These are phyloP conservation scores for Sarocladiaceae sp. DNA, from an alignment of 2,329 filamentous ascomycete species.

Conservation along the genomic window DNA sequence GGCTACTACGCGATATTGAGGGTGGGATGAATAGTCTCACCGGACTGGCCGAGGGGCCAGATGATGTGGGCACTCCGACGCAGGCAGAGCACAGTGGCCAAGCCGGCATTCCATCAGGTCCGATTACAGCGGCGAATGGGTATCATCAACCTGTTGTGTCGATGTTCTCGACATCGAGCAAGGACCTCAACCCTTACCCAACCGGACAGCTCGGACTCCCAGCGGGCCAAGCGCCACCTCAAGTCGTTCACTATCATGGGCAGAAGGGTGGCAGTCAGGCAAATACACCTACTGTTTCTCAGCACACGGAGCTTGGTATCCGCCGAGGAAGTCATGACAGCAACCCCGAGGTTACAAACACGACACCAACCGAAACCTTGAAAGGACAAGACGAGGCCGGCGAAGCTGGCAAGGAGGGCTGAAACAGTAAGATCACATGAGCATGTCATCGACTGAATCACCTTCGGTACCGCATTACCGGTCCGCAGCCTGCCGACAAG, in stretches of 20 bases:
- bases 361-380: slow-evolving; percentile 20
- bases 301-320: slow-evolving; percentile 44
- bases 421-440: background rate
- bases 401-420: background rate
- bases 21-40: slow-evolving; percentile 76
- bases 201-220: slow-evolving; percentile 60
- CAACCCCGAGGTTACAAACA: slow-evolving; percentile 15
- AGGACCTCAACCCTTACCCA: slow-evolving; percentile 64
- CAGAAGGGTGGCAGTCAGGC: slow-evolving; percentile 59
- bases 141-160: slow-evolving; percentile 66
- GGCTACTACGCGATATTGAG: slow-evolving; percentile 87
- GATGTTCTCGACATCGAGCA: slow-evolving; percentile 67
- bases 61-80: slow-evolving; percentile 56
- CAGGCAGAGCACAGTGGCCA: slow-evolving; percentile 49
- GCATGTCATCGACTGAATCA: background rate
- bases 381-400: background rate
- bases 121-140: slow-evolving; percentile 46
- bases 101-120: slow-evolving; percentile 4
- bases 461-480: too few species aligned
- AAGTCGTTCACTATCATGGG: slow-evolving; percentile 64
- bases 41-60: slow-evolving; percentile 52
- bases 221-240: slow-evolving; percentile 58
- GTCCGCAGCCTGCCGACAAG: too few species aligned
- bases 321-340: slow-evolving; percentile 46
- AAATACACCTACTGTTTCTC: slow-evolving; percentile 56